phyloP scores from a whole-genome alignment of 2,329 filamentous ascomycete species.

The Colletotrichum sp. region DNA sequence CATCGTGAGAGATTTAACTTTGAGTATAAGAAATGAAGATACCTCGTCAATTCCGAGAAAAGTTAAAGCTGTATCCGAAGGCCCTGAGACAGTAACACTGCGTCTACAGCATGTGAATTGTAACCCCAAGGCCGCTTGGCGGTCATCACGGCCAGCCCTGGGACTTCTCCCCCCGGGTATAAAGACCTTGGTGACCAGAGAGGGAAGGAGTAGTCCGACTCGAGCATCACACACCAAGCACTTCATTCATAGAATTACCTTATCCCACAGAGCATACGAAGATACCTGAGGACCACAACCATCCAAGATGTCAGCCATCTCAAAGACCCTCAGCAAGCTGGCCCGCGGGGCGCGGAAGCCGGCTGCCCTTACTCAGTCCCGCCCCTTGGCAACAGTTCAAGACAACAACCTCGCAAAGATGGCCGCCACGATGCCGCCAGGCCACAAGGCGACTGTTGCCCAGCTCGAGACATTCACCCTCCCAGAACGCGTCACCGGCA shows the following conservation, averaged over 20 bases:
- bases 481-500: conserved; percentile 39
- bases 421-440: conserved; percentile 13
- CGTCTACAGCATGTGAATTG: not conserved
- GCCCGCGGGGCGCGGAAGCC: not conserved
- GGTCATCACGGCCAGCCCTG: not conserved
- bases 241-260: not conserved
- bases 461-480: conserved; percentile 46
- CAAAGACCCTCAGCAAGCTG: conserved; percentile 1
- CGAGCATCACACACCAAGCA: not conserved
- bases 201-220: not conserved
- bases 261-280: not conserved
- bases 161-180: not conserved
- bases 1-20: not conserved
- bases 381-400: conserved; percentile 4
- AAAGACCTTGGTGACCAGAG: not conserved
- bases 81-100: not conserved
- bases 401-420: conserved; percentile 13
- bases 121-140: not conserved
- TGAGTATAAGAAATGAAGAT: not conserved
- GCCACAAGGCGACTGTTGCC: conserved; percentile 16
- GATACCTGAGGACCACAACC: not conserved
- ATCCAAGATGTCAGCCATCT: conserved; percentile 1
- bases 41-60: not conserved
- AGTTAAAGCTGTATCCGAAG: not conserved
- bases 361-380: not conserved